Evolutionary conservation across 331 rosid species (phyloP).

Genomic region (Ulmus americana): DNA sequence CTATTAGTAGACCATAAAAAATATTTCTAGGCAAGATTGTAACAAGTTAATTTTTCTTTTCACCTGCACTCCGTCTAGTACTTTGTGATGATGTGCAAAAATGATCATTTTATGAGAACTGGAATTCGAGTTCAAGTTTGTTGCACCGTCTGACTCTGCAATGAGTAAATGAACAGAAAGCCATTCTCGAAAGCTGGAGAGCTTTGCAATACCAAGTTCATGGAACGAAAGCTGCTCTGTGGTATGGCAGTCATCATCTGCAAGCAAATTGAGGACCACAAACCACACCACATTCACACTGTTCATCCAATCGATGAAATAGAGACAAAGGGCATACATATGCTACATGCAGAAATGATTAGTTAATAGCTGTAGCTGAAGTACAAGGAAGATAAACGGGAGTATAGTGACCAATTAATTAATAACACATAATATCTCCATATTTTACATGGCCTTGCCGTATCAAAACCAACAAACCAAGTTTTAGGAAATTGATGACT

Average conservation of each 20-base stretch:
- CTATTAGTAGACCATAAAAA: too few relatives aligned
- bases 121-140: constrained; percentile 31
- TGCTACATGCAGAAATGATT: neutral
- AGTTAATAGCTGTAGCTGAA: neutral
- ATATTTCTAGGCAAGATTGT: too few relatives aligned
- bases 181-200: constrained; percentile 87
- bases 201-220: constrained; percentile 85
- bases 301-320: neutral
- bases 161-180: constrained; percentile 72
- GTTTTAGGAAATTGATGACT: neutral
- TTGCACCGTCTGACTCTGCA: constrained; percentile 44
- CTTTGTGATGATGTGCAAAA: constrained; percentile 93
- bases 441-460: too few relatives aligned
- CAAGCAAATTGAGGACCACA: constrained; percentile 19
- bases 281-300: neutral
- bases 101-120: constrained; percentile 72
- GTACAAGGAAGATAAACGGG: neutral
- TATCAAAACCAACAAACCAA: neutral
- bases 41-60: neutral
- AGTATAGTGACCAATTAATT: neutral
- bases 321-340: neutral
- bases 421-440: neutral
- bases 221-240: constrained; percentile 61
- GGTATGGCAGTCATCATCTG: constrained; percentile 25
- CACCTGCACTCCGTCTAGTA: constrained; percentile 89